A percentile compares a stretch with the other conserved stretches of the same genome.
These are phyloP conservation scores for Purpureocillium takamizusanense DNA, from an alignment of 2,329 filamentous ascomycete species.

Conservation along the genomic window DNA sequence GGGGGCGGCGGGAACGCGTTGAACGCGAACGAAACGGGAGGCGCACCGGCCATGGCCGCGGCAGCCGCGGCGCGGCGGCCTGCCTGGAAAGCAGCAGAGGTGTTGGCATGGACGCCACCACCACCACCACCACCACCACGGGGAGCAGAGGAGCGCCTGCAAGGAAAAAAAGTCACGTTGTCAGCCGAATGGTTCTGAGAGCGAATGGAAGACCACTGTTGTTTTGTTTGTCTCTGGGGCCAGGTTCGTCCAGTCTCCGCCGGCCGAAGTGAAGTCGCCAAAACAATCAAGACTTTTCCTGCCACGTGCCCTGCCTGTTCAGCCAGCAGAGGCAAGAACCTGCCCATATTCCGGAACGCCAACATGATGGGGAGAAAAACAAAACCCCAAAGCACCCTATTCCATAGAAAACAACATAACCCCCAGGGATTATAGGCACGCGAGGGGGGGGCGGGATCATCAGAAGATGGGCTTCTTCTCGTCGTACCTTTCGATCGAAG, in stretches of 20 bases:
- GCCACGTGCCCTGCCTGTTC: neutral
- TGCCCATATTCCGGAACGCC: neutral
- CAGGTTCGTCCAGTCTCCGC: no score
- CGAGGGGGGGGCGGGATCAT: no score
- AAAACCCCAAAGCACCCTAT: neutral
- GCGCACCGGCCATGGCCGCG: no score
- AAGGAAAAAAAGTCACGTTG: neutral
- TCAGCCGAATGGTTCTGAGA: neutral
- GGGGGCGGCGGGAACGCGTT: no score
- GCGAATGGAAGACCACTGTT: no score
- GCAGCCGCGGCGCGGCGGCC: neutral
- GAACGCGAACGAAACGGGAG: no score
- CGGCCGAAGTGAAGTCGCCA: neutral
- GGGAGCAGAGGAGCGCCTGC: neutral
- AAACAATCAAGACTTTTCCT: neutral
- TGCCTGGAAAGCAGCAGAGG: neutral
- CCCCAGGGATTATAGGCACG: no score
- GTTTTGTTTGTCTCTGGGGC: no score
- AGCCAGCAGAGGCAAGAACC: neutral
- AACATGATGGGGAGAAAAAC: neutral
- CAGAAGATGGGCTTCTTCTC: no score
- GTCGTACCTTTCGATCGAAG: neutral
- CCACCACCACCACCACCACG: neutral
- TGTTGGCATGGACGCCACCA: neutral
- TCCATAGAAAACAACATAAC: no score